A percentile compares a stretch with the other conserved stretches of the same genome.
Evolutionary conservation across 352 stramenopile species (phyloP).

Genomic region (Phytopythium ostracodes): DNA sequence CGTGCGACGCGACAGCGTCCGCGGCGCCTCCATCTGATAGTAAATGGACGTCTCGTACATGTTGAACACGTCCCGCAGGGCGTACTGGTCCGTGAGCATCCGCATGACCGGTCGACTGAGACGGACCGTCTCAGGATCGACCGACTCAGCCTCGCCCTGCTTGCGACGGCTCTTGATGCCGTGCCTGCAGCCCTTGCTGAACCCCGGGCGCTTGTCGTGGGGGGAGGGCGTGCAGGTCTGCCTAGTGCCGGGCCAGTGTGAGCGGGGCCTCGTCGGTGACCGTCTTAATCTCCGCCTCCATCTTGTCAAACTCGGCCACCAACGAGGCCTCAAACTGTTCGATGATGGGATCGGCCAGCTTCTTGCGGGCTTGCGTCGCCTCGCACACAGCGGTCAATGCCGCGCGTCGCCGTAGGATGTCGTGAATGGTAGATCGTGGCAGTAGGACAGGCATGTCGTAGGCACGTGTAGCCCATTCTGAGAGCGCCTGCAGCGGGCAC

Average conservation of each 20-base stretch:
- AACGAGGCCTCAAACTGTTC: background rate
- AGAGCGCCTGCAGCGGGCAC: background rate
- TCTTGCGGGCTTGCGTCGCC: background rate
- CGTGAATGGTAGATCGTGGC: background rate
- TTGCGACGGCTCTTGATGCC: slow-evolving; percentile 10
- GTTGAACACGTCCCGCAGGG: slow-evolving; percentile 12
- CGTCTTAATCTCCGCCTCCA: slow-evolving; percentile 3
- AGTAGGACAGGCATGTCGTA: background rate
- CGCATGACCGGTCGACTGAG: background rate
- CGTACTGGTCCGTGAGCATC: slow-evolving; percentile 5
- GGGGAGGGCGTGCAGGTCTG: background rate
- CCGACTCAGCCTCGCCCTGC: slow-evolving; percentile 10
- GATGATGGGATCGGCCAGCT: background rate
- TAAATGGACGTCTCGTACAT: slow-evolving; percentile 16
- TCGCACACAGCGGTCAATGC: background rate
- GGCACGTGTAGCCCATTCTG: background rate
- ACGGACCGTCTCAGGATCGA: background rate
- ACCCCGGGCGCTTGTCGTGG: slow-evolving; percentile 12
- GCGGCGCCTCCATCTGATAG: slow-evolving; percentile 7
- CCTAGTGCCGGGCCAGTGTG: background rate
- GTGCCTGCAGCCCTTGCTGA: slow-evolving; percentile 18
- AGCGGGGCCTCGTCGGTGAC: slow-evolving; percentile 3
- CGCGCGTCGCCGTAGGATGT: background rate
- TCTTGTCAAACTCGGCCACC: slow-evolving; percentile 5
- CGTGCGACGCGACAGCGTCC: slow-evolving; percentile 4